Evolutionary conservation across 208 protist species (phyloP).

Genomic region (Trypanosoma lewisi): DNA sequence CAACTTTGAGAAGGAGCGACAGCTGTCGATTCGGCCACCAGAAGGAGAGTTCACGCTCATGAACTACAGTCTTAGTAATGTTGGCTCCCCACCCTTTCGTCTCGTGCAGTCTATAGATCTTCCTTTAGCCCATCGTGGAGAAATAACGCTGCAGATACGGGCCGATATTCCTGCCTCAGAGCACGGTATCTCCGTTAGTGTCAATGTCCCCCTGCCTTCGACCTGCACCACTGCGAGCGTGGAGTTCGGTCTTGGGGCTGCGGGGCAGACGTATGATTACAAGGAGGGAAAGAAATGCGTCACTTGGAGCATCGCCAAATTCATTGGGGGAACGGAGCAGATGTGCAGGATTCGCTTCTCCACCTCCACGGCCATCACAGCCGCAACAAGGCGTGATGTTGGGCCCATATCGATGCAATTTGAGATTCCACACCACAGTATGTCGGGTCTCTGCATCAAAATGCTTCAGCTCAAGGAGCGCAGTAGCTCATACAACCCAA

Average conservation of each 20-base stretch:
- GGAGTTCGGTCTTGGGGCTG: conserved; percentile 35
- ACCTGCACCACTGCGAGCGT: conserved; percentile 34
- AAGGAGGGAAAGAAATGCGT: conserved; percentile 46
- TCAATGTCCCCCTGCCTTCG: conserved; percentile 52
- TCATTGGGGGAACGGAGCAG: conserved; percentile 66
- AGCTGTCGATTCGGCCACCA: conserved; percentile 68
- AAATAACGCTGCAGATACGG: conserved; percentile 45
- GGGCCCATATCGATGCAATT: conserved; percentile 86
- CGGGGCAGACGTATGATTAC: conserved; percentile 66
- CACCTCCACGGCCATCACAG: conserved; percentile 36
- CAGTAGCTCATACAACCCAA: conserved; percentile 62
- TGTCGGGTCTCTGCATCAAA: conserved; percentile 45
- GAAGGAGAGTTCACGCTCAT: conserved; percentile 90
- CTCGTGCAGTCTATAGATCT: conserved; percentile 57
- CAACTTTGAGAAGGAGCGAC: conserved; percentile 64
- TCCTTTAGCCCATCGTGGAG: conserved; percentile 31
- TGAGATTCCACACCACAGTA: conserved; percentile 87
- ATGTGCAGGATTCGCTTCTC: conserved; percentile 52
- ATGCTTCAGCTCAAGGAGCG: conserved; percentile 77
- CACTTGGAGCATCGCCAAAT: conserved; percentile 81
- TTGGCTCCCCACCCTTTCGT: conserved; percentile 51
- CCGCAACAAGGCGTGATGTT: conserved; percentile 48
- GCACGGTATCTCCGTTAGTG: conserved; percentile 31
- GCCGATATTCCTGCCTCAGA: conserved; percentile 41
- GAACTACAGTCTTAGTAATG: conserved; percentile 78